Conservation (phyloP, 2,329 filamentous ascomycete genomes). For the Colletotrichum musicola region DNA sequence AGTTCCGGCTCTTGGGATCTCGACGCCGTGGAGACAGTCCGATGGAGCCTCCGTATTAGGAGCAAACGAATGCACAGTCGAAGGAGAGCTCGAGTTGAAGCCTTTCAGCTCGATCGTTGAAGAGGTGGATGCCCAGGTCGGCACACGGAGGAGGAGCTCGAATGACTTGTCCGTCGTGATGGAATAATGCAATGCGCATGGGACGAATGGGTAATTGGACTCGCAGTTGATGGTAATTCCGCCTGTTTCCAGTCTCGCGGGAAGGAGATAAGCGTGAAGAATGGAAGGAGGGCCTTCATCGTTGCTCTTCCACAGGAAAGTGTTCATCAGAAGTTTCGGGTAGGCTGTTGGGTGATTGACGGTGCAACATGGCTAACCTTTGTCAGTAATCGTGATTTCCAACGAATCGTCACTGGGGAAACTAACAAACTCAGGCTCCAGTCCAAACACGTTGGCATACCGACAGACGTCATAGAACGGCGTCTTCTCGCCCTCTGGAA, state of each 20-base stretch:
- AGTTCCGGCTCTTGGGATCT: conserved; percentile 19
- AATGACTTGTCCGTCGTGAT: conserved; percentile 43
- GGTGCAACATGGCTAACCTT: conserved; percentile 62
- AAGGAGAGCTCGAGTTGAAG: not conserved
- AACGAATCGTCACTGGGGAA: too few relatives aligned
- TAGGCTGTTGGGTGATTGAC: conserved; percentile 70
- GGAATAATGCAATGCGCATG: conserved; percentile 44
- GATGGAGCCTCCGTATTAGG: not conserved
- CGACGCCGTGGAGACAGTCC: conserved; percentile 1
- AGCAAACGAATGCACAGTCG: not conserved
- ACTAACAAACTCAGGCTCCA: conserved; percentile 67
- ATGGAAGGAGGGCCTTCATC: not conserved
- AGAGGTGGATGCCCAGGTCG: conserved; percentile 37
- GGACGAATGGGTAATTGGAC: conserved; percentile 58
- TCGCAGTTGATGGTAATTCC: conserved; percentile 51
- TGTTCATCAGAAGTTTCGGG: conserved; percentile 62
- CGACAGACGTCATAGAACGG: conserved; percentile 57
- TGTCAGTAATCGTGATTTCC: too few relatives aligned
- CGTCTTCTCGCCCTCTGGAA: conserved; percentile 39
- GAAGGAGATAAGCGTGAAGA: conserved; percentile 4
- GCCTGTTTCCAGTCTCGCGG: not conserved
- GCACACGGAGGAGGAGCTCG: conserved; percentile 43
- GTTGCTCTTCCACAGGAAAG: not conserved
- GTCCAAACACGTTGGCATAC: conserved; percentile 49
- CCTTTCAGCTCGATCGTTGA: not conserved